Evolutionary conservation across 345 rosid genomes (phyloP), one percentile per base, ranked within the genome.

Genomic region (Bruguiera sexangula): DNA sequence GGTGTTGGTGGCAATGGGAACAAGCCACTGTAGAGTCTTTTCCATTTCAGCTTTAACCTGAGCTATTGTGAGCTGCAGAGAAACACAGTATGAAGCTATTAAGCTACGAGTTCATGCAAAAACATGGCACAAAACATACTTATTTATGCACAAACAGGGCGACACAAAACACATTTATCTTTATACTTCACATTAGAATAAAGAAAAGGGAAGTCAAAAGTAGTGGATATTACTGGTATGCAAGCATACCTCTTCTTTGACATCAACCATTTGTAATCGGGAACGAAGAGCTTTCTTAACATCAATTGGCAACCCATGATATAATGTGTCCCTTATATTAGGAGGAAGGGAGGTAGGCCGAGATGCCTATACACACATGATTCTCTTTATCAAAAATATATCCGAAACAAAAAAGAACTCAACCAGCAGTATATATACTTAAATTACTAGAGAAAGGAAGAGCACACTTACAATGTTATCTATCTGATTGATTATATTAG

Each of bases 1-100:
- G 22, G 22, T 22, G 22, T 22, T 22, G 22, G 22, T 22, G 22
- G 22, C 22, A 22, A 22, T 22, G 22, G 22, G 22, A 22, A 22
- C 22, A 22, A 22, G 22, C 22, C 22, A 22, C 22, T 22, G 22
- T 22, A 22, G 22, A 22, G 22, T 22, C 82, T 88, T 95, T 68
- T 88, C 93, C 91, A 92, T 88, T 74, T 95, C 94, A 75, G 85
- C 86, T 80, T 89, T 88, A 62, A 90, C 83, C 69, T 86, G 87
- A 69, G 80, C 62, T 55, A 86, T 48, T 22, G 93, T 70, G 46
- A 81, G 76, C 98, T 92, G 89, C 73, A 82, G 66, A 54, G 29
- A 76, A 79, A 65, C 57, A 69, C 15, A 15, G 62, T 4, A 51
- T 34, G 36, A 69, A 66, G 66, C 51, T 72, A 58, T 13, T 53